These are phyloP conservation scores for Colletotrichum karsti DNA, from an alignment of 2,329 filamentous ascomycete genomes.

Conservation along the genomic window DNA sequence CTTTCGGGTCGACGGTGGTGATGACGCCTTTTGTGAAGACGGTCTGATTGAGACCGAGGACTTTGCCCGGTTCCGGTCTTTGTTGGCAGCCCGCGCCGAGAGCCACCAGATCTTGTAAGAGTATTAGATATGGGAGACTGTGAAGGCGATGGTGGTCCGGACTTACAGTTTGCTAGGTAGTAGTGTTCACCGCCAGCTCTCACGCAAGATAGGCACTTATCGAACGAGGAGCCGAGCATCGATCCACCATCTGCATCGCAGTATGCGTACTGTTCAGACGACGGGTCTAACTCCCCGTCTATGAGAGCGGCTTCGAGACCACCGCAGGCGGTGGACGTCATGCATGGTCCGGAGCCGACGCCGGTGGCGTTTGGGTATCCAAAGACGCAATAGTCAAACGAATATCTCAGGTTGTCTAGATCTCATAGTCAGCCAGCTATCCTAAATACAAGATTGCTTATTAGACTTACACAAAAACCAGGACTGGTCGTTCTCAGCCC, in stretches of 20 bases:
- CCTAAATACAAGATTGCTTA: neutral
- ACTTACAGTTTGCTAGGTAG: slow-evolving; percentile 60
- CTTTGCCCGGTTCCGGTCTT: slow-evolving; percentile 45
- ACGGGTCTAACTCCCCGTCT: slow-evolving; percentile 45
- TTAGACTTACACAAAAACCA: slow-evolving; percentile 64
- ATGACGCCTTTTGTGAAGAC: slow-evolving; percentile 49
- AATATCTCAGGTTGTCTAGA: slow-evolving; percentile 62
- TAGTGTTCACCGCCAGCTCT: slow-evolving; percentile 48
- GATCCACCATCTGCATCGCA: slow-evolving; percentile 51
- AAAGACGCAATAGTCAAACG: slow-evolving; percentile 61
- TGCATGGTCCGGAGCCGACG: slow-evolving; percentile 56
- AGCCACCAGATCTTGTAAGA: slow-evolving; percentile 55
- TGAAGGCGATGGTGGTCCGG: too few relatives aligned
- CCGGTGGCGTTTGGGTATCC: slow-evolving; percentile 57
- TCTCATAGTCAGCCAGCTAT: slow-evolving; percentile 2
- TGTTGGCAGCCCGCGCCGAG: slow-evolving; percentile 61
- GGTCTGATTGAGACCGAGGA: slow-evolving; percentile 52
- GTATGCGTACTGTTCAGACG: slow-evolving; percentile 50
- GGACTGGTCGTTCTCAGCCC: slow-evolving; percentile 58
- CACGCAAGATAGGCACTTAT: slow-evolving; percentile 56
- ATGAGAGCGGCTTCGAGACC: slow-evolving; percentile 50
- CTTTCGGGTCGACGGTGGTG: slow-evolving; percentile 41
- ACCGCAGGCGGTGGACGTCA: slow-evolving; percentile 60
- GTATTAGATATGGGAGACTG: neutral
- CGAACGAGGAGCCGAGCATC: slow-evolving; percentile 43